Evolutionary conservation across 2,329 filamentous ascomycete genomes (phyloP), one percentile per base, ranked within the genome.

Genomic region (Didymosphaeria variabile): DNA sequence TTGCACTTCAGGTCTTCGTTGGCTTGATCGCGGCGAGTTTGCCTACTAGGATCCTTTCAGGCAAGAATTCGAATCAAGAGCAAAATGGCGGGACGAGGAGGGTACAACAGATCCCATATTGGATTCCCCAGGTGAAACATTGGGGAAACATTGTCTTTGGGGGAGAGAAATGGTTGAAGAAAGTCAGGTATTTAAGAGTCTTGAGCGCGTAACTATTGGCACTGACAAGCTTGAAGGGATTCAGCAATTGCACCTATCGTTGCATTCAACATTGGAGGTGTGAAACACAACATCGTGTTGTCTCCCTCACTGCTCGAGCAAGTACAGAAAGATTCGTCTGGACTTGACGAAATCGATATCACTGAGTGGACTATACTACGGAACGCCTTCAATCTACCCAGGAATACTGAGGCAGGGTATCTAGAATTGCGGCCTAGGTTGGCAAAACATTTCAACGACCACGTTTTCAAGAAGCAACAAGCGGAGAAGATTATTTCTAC

Each of bases 81-180:
- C 67, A 71, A 59, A 56, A 76, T 70, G 73, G 63, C 57, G 62
- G 71, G 70, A 72, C 70, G 72, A 73, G 70, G 65, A 76, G 75
- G 57, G 80, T 85, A 61, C 83, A 83, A 71, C 73, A 80, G 58
- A 65, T 84, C 23, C 85, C 86, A 31, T 89, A 89, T 73, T 90
- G 86, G 84, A 72, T 89, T 8, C 87, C 87, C 1, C 79, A 84
- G 55, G 38, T 89, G 9, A 85, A 86, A 42, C 85, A 90, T 77
- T 79, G 82, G 7, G 67, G 84, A 21, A 84, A 87, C 65, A 77
- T 82, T 65, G 73, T 81, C 21, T 79, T 82, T 68, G 72, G 82
- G 44, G 80, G 81, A 52, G 75, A 82, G 44, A 67, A 68, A 12
- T 83, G 85, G 65, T 70, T 86, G 61, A 74, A 75, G 42, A 76